Evolutionary conservation across 257 asterid species (phyloP).

Genomic region (Przewalskia tangutica): DNA sequence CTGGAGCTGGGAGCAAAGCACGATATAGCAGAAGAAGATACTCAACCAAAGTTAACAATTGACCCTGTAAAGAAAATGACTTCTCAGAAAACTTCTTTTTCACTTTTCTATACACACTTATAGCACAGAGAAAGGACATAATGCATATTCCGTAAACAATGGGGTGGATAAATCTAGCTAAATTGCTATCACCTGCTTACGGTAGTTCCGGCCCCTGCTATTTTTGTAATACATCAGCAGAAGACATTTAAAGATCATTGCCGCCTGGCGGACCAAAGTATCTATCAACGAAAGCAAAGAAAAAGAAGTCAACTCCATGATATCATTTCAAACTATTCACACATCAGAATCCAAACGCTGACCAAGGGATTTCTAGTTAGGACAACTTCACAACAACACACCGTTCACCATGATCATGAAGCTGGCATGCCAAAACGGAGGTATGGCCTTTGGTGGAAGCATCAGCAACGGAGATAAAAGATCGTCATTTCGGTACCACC

Average conservation of each 20-base stretch:
- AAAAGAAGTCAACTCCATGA: slow-evolving; percentile 2
- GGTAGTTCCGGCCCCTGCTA: slow-evolving; percentile 62
- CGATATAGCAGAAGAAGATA: slow-evolving; percentile 73
- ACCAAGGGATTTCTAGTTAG: background rate
- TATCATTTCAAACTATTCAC: slow-evolving; percentile 7
- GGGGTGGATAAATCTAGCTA: background rate
- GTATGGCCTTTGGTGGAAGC: slow-evolving; percentile 80
- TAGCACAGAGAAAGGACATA: background rate
- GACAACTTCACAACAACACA: slow-evolving; percentile 20
- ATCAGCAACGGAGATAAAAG: slow-evolving; percentile 58
- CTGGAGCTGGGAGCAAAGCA: slow-evolving; percentile 81
- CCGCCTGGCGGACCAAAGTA: slow-evolving; percentile 72
- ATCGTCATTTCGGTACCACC: slow-evolving; percentile 77
- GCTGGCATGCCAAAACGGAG: slow-evolving; percentile 86
- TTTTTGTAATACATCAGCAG: slow-evolving; percentile 68
- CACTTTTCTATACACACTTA: background rate
- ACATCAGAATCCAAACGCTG: slow-evolving; percentile 3
- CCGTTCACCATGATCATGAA: slow-evolving; percentile 88
- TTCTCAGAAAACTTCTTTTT: background rate
- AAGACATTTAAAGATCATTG: slow-evolving; percentile 62
- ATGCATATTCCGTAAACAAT: background rate
- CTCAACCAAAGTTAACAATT: slow-evolving; percentile 72
- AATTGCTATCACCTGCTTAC: slow-evolving; percentile 49
- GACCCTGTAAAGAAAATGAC: slow-evolving; percentile 43
- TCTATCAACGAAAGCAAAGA: slow-evolving; percentile 24